Evolutionary conservation across 2,329 filamentous ascomycete species (phyloP), one percentile per base, ranked within the genome.

Genomic region (Neonectria faginata): DNA sequence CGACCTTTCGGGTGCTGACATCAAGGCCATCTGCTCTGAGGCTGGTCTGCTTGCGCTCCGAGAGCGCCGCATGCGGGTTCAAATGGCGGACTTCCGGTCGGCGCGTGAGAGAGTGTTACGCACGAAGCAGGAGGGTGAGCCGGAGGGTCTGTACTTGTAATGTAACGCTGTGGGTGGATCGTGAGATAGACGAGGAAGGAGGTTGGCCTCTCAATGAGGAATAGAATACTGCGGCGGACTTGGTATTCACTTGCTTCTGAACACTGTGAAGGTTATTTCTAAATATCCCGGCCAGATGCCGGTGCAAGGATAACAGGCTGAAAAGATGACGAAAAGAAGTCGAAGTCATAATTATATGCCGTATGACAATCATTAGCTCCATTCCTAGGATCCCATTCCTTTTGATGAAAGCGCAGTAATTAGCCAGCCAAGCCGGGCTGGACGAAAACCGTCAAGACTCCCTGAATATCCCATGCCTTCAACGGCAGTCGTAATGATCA

Each of bases 21-120:
- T 99, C 86, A 97, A 98, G 82, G 96, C 96, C 52, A 99, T 99
- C 75, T 99, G 96, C 83, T 97, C 94, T 31, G 96, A 99, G 79
- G 95, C 96, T 47, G 96, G 96, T 80, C 84, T 99, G 77, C 89
- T 98, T 88, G 96, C 96, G 20, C 85, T 99, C 68, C 89, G 96
- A 73, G 96, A 99, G 84, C 88, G 96, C 69, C 90, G 96, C 77
- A 99, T 99, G 96, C 90, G 95, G 60, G 96, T 99, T 63, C 95
- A 98, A 81, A 99, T 99, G 96, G 93, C 94, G 8, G 96, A 99
- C 81, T 99, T 99, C 86, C 86, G 96, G 60, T 87, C 93, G 61
- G 96, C 96, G 25, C 88, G 95, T 74, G 96, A 99, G 83, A 90
- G 93, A 70, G 97, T 99, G 67, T 86, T 99, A 80, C 97, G 97